Percentiles rank a stretch among this genome's conserved stretches.
Evolutionary conservation across 176 grass and related monocot genomes (phyloP).

Genomic region (Otatea glauca): DNA sequence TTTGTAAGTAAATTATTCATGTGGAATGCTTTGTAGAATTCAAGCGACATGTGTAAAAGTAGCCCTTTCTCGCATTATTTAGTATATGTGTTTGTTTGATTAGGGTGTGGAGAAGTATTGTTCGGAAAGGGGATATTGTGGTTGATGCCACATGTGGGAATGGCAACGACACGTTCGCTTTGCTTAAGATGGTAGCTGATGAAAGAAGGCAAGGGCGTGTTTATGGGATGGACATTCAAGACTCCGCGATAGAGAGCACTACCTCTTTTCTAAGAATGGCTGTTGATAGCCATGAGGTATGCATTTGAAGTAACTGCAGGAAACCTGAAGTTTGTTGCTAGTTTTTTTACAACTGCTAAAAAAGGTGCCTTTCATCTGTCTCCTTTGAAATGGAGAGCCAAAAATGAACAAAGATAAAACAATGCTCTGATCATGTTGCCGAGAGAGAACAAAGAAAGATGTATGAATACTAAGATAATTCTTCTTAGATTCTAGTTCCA

Average conservation of each 20-base stretch:
- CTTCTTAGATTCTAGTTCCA: background rate
- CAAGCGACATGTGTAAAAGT: background rate
- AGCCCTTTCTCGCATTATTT: background rate
- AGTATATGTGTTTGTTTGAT: background rate
- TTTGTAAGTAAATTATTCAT: background rate
- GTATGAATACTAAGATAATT: background rate
- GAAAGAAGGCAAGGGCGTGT: constrained; percentile 57
- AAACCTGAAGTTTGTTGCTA: constrained; percentile 11
- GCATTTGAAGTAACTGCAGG: constrained; percentile 1
- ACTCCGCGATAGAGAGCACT: constrained; percentile 68
- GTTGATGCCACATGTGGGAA: constrained; percentile 97
- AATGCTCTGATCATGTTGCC: background rate
- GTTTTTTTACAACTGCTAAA: background rate
- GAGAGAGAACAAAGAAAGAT: background rate
- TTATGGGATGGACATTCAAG: constrained; percentile 89
- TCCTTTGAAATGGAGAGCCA: constrained; percentile 3
- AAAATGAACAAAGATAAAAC: background rate
- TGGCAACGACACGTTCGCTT: constrained; percentile 74
- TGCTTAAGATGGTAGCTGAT: constrained; percentile 80
- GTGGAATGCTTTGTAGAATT: background rate
- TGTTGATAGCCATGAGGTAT: constrained; percentile 58
- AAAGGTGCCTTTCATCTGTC: background rate
- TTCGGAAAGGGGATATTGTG: constrained; percentile 73
- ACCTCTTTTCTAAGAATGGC: constrained; percentile 67
- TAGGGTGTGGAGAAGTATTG: constrained; percentile 85